These are phyloP conservation scores for Diatrype stigma DNA, from an alignment of 2,329 filamentous ascomycete genomes.

Conservation along the genomic window DNA sequence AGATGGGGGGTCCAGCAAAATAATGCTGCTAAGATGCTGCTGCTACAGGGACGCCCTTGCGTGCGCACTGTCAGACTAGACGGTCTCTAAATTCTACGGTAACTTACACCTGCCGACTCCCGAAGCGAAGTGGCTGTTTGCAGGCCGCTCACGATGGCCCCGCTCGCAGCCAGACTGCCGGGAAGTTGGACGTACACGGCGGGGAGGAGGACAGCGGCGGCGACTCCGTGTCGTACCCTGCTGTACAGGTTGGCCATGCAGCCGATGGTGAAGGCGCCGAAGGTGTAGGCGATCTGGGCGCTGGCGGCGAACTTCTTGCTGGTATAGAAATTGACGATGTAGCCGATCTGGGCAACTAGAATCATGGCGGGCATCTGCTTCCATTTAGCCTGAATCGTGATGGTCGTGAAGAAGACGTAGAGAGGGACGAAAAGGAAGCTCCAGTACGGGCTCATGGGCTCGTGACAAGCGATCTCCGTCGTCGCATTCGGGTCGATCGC, in stretches of 20 bases:
- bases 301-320: constrained; percentile 62
- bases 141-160: constrained; percentile 42
- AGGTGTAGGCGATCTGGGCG: constrained; percentile 70
- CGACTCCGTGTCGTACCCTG: constrained; percentile 48
- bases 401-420: constrained; percentile 68
- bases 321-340: constrained; percentile 72
- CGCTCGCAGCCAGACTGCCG: constrained; percentile 43
- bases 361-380: constrained; percentile 77
- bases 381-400: constrained; percentile 80
- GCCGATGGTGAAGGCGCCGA: constrained; percentile 73
- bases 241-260: constrained; percentile 75
- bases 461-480: constrained; percentile 27
- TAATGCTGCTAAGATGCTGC: neutral
- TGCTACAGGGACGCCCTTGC: neutral
- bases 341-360: constrained; percentile 67
- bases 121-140: constrained; percentile 40
- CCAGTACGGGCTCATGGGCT: constrained; percentile 28
- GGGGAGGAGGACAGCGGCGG: constrained; percentile 42
- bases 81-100: constrained; percentile 1
- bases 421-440: constrained; percentile 69
- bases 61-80: constrained; percentile 7
- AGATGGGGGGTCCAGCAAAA: neutral
- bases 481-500: constrained; percentile 36
- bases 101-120: constrained; percentile 23
- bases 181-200: constrained; percentile 47